These are phyloP conservation scores for Coccomyxa subellipsoidea DNA, from an alignment of 163 green algal genomes.

Conservation along the genomic window DNA sequence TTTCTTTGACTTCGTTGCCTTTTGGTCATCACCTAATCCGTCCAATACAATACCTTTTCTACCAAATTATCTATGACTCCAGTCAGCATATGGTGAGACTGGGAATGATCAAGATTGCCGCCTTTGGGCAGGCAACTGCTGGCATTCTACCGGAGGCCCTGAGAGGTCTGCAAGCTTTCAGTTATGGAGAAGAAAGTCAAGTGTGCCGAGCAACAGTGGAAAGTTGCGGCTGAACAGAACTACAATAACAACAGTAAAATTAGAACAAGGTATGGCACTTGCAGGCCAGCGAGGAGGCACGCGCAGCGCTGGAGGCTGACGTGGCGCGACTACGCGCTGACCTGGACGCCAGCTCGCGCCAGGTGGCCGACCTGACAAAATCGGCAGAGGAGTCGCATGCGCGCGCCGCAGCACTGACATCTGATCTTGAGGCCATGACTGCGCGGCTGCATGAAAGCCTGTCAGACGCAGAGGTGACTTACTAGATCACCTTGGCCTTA, in stretches of 20 bases:
- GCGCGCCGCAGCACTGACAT: not conserved
- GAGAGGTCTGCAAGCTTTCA: too few species aligned
- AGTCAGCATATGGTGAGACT: conserved; percentile 9
- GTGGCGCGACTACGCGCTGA: conserved; percentile 4
- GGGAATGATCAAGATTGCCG: too few species aligned
- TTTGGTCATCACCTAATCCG: not conserved
- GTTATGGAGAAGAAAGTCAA: too few species aligned
- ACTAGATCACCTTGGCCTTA: not conserved
- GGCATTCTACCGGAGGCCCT: too few species aligned
- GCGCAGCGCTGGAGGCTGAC: conserved; percentile 1
- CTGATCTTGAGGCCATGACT: not conserved
- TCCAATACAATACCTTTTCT: not conserved
- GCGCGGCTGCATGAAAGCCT: not conserved
- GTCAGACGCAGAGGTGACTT: not conserved
- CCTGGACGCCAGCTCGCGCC: not conserved
- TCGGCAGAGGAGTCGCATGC: not conserved
- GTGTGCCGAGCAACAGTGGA: too few species aligned
- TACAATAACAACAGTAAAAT: too few species aligned
- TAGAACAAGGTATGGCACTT: conserved; percentile 13
- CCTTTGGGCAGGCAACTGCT: too few species aligned
- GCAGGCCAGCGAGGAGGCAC: conserved; percentile 5
- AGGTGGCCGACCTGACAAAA: conserved; percentile 11
- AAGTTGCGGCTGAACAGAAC: too few species aligned
- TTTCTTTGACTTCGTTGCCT: not conserved
- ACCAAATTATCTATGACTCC: not conserved